Base-by-base conservation (phyloP, 108 stramenopile genomes). In the Stephanodiscus triporus region DNA sequence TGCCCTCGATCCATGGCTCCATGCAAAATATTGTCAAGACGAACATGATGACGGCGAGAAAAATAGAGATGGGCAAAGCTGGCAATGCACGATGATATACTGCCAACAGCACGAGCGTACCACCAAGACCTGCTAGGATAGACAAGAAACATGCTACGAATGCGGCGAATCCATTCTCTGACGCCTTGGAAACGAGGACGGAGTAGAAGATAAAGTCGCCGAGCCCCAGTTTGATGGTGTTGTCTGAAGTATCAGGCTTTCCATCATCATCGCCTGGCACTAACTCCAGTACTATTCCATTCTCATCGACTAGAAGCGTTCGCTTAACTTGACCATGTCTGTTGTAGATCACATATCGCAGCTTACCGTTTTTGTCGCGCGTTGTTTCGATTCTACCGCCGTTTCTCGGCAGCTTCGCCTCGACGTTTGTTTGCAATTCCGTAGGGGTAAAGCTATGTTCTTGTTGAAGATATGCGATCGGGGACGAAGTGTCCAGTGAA, bases 181-280 rank as follows among this genome's bases (percentile, higher is more conserved):
- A 94, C 34, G 98, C 98, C 68, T 95, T 92, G 60, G 96, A 88
- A 27, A 97, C 96, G 56, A 99, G 81, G 8, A 99, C 89, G 54
- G 87, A 89, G 75, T 99, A 99, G 63, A 99, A 99, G 16, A 99
- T 96, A 76, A 99, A 99, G 73, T 99, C 98, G 0, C 97, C 97
- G 4, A 88, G 60, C 4, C 87, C 87, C 55, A 88, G 61, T 54
- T 82, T 81, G 68, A 88, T 88, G n/a, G 69, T 72, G 67, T 86
- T 70, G 14, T 77, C 69, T 26, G 75, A 78, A 11, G 72, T 72
- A 47, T 81, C 78, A 8, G 61, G 54, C 53, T 77, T 70, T n/a
- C 47, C 72, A 30, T 65, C 59, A 16, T 75, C 29, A 30, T 67
- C 54, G 38, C 54, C 43, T n/a, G 34, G 19, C 4, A 65, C 29